Base-by-base conservation (phyloP, 2,329 filamentous ascomycete species). In the Fusarium transvaalense region DNA sequence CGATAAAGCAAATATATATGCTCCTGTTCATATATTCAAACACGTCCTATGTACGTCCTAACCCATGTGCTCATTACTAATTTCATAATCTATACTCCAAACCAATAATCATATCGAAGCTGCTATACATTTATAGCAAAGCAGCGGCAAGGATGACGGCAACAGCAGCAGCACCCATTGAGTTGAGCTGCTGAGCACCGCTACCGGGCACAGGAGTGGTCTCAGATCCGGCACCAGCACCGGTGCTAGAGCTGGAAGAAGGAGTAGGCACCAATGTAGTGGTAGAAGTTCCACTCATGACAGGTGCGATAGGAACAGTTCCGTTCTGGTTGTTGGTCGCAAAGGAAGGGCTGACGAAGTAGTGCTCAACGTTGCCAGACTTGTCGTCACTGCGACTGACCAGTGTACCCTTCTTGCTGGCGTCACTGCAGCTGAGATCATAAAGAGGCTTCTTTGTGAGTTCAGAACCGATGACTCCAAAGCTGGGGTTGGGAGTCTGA, bases 381-480 rank as follows among this genome's bases (percentile, higher is more conserved):
- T 32, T 29, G 21, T 37, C 45, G 9, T 56, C 58, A 34, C 42
- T 68, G 37, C 58, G 50, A 17, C 50, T 56, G 8, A 66, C 64
- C 21, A 63, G 17, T n/a, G 52, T 54, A 31, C 52, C n/a, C 64
- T 65, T 55, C 54, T 66, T 64, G 35, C 51, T 66, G 50, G 66
- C 56, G 27, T 62, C 77, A 57, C 80, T 77, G 41, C 73, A 92
- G 43, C 85, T 86, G 55, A 92, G 85, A 75, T 91, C 86, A 76
- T 85, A 91, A 34, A 90, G 80, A 25, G 89, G 88, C 46, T 80
- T 86, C 64, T 80, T 82, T 72, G 79, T 81, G 68, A 89, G 77
- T 45, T 81, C 77, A 55, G 81, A 81, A 65, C 88, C 87, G 56
- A 92, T 82, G 70, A 95, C 81, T 57, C 92, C 91, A 73, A 94